Evolutionary conservation across 2,329 filamentous ascomycete species (phyloP), one percentile per base, ranked within the genome.

Genomic region (Alternaria atra): DNA sequence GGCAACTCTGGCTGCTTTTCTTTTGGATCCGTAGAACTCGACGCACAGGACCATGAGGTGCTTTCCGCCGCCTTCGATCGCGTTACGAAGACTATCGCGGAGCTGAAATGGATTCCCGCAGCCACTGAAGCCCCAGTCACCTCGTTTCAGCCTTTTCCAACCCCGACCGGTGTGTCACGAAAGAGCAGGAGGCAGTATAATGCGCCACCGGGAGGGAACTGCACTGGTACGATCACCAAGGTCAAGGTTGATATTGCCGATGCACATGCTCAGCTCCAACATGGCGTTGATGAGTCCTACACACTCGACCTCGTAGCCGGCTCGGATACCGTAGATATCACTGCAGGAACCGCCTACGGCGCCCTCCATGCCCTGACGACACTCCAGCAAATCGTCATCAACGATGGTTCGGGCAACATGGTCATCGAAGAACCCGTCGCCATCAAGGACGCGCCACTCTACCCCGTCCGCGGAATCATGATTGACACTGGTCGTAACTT

Each of bases 261-360:
- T 66, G 71, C 70, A 42, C 63, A 79, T 12, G 84, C 82, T 4
- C 79, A 84, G 59, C 76, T 87, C 30, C 80, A 86, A 68, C 84
- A 87, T 64, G 85, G 84, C 4, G 84, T 86, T 23, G 83, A 87
- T 58, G 85, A 87, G 67, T 85, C 84, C n/a, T 87, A 87, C 70
- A 84, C 80, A 0, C 66, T 87, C 20, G 76, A 81, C 17, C 79
- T 86, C 37, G 64, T 71, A 1, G 64, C 75, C 6, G 71, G 70
- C 20, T 83, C 83, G 3, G 71, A 75, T 34, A 74, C 73, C 4
- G 75, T 87, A 57, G 68, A 80, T 8, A 82, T 87, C 64, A 80
- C 77, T 2, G 81, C 85, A 27, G 73, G 83, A 70, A 86, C 85
- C 0, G 78, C 83, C 46, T 87, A 84, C 79, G 85, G 85, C 37